These are phyloP conservation scores for Ophiostoma fasciatum DNA, from an alignment of 2,329 filamentous ascomycete genomes.

Conservation along the genomic window DNA sequence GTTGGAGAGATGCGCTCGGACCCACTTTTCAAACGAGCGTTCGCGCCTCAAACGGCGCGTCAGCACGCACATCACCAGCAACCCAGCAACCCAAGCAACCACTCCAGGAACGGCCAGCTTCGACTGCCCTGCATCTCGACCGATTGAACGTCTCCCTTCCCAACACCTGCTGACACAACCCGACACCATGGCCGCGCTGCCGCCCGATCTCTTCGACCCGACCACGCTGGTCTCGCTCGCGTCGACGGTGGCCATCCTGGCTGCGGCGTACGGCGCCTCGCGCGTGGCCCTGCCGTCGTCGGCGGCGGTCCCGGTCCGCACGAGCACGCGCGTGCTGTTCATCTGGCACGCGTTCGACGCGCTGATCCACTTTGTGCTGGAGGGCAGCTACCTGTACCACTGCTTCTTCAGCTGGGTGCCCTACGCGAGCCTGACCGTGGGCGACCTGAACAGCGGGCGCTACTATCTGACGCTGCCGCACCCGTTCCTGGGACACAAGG, in stretches of 20 bases:
- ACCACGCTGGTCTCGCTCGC: conserved; percentile 45
- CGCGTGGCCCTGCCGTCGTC: conserved; percentile 30
- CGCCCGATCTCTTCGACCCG: conserved; percentile 42
- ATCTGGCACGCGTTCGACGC: conserved; percentile 92
- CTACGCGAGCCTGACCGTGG: conserved; percentile 17
- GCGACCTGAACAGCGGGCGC: conserved; percentile 18
- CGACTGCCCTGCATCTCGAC: too few relatives aligned
- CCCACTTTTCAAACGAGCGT: too few relatives aligned
- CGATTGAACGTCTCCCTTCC: too few relatives aligned
- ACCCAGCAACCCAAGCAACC: too few relatives aligned
- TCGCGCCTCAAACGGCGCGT: too few relatives aligned
- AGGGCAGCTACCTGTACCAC: conserved; percentile 84
- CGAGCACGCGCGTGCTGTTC: conserved; percentile 66
- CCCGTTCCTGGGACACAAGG: conserved; percentile 35
- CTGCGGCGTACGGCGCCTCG: conserved; percentile 34
- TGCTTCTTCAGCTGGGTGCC: conserved; percentile 60
- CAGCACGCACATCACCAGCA: too few relatives aligned
- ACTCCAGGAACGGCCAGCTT: too few relatives aligned
- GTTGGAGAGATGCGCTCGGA: too few relatives aligned
- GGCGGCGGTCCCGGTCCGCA: conserved; percentile 37
- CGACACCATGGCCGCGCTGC: too few relatives aligned
- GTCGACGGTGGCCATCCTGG: conserved; percentile 37
- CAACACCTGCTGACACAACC: too few relatives aligned
- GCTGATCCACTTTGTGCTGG: conserved; percentile 79
- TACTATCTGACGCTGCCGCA: conserved; percentile 31